These are phyloP conservation scores for Trichoderma afroharzianum DNA, from an alignment of 2,329 filamentous ascomycete species.

Conservation along the genomic window DNA sequence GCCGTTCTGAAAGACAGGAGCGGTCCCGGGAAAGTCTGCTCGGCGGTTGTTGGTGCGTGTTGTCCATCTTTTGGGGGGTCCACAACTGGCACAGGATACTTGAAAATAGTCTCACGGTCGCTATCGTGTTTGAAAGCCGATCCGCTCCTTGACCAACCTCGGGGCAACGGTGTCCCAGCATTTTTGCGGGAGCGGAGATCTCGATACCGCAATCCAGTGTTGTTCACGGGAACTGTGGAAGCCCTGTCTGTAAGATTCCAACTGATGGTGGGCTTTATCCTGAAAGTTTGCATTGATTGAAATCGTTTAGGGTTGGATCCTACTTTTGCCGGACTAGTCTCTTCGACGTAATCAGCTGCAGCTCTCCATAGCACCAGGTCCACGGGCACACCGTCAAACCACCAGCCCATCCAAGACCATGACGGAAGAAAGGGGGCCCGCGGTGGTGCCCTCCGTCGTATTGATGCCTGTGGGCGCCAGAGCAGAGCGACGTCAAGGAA, in stretches of 20 bases:
- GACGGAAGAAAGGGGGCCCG: conserved; percentile 40
- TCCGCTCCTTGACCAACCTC: conserved; percentile 39
- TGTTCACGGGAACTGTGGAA: conserved; percentile 33
- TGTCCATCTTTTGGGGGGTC: conserved; percentile 30
- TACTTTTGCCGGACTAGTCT: conserved; percentile 31
- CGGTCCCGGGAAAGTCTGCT: conserved; percentile 36
- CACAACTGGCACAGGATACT: conserved; percentile 41
- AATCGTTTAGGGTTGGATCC: conserved; percentile 34
- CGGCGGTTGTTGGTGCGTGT: conserved; percentile 30
- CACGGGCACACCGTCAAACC: conserved; percentile 42
- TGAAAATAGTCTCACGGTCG: conserved; percentile 38
- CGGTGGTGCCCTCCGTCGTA: conserved; percentile 37
- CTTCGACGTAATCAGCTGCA: conserved; percentile 42
- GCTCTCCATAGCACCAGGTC: conserved; percentile 42
- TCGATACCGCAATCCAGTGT: conserved; percentile 38
- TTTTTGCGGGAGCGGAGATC: conserved; percentile 36
- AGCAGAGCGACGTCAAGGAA: conserved; percentile 44
- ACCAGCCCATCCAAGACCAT: conserved; percentile 49
- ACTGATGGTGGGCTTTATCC: conserved; percentile 36
- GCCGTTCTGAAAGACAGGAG: conserved; percentile 40
- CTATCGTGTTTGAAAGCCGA: conserved; percentile 39
- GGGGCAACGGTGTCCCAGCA: conserved; percentile 31
- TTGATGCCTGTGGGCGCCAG: conserved; percentile 43
- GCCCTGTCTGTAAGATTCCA: conserved; percentile 41
- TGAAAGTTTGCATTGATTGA: conserved; percentile 36